Percentiles rank a stretch among this genome's conserved stretches.
Conservation (phyloP, 148 eudicot species). For the Linanthus parryae region DNA sequence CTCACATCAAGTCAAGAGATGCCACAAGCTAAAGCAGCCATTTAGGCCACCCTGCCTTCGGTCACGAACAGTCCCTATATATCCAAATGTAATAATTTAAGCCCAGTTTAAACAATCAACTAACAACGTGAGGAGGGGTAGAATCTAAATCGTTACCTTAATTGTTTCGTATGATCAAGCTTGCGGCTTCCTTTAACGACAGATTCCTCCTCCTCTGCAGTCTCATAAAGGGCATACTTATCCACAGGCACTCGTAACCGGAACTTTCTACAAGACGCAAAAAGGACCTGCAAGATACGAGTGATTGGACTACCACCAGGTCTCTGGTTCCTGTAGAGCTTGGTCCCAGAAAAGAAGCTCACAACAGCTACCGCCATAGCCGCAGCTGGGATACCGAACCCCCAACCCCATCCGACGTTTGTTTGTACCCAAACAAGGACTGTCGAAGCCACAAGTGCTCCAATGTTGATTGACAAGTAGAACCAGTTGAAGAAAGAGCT, state of each 20-base stretch:
- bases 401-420: slow-evolving; percentile 52
- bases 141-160: slow-evolving; percentile 27
- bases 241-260: slow-evolving; percentile 31
- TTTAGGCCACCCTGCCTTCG: too few relatives aligned
- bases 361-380: slow-evolving; percentile 51
- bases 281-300: slow-evolving; percentile 43
- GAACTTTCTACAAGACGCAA: slow-evolving; percentile 37
- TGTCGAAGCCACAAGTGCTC: slow-evolving; percentile 46
- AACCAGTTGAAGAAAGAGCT: slow-evolving; percentile 59
- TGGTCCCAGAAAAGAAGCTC: slow-evolving; percentile 42
- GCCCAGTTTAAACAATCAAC: too few relatives aligned
- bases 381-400: slow-evolving; percentile 54
- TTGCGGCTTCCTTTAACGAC: slow-evolving; percentile 47
- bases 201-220: slow-evolving; percentile 33
- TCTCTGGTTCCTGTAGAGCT: slow-evolving; percentile 36
- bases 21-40: too few relatives aligned
- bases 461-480: slow-evolving; percentile 44
- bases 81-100: too few relatives aligned
- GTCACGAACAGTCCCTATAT: too few relatives aligned
- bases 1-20: too few relatives aligned
- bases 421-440: slow-evolving; percentile 41
- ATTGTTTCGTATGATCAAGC: slow-evolving; percentile 41
- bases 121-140: too few relatives aligned
- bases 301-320: slow-evolving; percentile 60
- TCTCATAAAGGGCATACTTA: slow-evolving; percentile 33